Evolutionary conservation across 139 green algal genomes (phyloP).

Genomic region (Parachlorella kessleri): DNA sequence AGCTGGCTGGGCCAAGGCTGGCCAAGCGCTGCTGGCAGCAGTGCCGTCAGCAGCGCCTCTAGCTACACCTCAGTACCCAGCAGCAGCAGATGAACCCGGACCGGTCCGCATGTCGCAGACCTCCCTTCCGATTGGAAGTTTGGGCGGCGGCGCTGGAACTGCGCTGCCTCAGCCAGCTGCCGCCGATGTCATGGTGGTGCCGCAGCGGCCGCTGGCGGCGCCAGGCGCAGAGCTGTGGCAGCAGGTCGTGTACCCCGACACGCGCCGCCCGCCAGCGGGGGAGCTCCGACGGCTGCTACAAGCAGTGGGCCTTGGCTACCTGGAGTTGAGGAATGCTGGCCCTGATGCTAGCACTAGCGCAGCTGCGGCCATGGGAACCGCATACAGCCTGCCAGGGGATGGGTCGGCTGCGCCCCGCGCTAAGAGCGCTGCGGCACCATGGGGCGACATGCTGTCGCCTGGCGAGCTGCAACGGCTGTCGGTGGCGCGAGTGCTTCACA

Average conservation of each 20-base stretch:
- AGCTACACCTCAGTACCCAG: neutral
- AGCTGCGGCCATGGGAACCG: neutral
- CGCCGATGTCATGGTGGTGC: constrained; percentile 42
- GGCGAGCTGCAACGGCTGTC: constrained; percentile 69
- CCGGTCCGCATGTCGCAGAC: neutral
- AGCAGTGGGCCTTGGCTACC: constrained; percentile 39
- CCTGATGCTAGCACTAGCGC: neutral
- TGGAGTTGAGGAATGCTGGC: constrained; percentile 24
- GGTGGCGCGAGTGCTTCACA: constrained; percentile 53
- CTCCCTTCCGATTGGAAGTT: neutral
- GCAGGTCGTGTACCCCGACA: constrained; percentile 59
- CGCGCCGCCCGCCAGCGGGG: neutral
- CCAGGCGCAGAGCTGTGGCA: constrained; percentile 51
- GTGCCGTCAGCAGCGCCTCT: neutral
- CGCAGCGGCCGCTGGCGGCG: constrained; percentile 56
- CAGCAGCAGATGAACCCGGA: neutral
- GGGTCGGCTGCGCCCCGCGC: constrained; percentile 12
- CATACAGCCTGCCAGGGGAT: too few relatives aligned
- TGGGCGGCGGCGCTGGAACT: neutral
- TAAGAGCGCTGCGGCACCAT: constrained; percentile 5
- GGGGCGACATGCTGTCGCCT: constrained; percentile 50
- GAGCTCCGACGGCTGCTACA: constrained; percentile 24
- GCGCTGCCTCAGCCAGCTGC: neutral
- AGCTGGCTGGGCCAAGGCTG: neutral
- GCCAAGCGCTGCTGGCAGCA: neutral